Evolutionary conservation across 1,284 basidiomycete species (phyloP).

Genomic region (Malassezia restricta): DNA sequence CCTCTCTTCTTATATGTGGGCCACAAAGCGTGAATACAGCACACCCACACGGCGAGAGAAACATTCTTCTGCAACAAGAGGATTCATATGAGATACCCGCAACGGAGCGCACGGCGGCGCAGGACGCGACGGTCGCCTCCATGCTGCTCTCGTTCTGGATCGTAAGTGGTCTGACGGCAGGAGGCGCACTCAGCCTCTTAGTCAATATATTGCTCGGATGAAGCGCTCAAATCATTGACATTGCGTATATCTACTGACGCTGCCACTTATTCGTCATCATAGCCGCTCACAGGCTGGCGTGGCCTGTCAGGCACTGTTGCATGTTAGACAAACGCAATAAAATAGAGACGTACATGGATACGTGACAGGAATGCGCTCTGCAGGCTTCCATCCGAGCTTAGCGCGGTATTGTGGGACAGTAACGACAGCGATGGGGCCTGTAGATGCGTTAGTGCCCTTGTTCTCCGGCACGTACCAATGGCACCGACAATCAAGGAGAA

Average conservation of each 20-base stretch:
- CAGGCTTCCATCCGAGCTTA: conserved; percentile 58
- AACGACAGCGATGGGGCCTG: conserved; percentile 65
- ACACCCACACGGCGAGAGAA: neutral
- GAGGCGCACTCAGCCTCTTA: conserved; percentile 15
- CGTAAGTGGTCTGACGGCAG: conserved; percentile 19
- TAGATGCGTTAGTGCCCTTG: neutral
- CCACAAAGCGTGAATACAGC: conserved; percentile 3
- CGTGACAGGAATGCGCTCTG: conserved; percentile 65
- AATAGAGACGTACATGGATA: conserved; percentile 61
- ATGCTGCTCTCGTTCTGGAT: conserved; percentile 23
- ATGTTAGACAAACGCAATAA: conserved; percentile 17
- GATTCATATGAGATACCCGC: neutral
- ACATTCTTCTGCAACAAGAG: neutral
- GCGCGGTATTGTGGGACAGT: conserved; percentile 68
- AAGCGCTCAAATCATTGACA: neutral
- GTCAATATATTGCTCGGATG: neutral
- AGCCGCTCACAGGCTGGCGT: conserved; percentile 29
- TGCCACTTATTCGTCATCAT: conserved; percentile 30
- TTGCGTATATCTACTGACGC: neutral
- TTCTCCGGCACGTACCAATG: conserved; percentile 27
- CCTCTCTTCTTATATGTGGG: conserved; percentile 19
- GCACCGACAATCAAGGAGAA: conserved; percentile 66
- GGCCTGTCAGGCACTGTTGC: conserved; percentile 31
- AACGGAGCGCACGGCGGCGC: conserved; percentile 1
- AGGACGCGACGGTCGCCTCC: conserved; percentile 9